These are phyloP conservation scores for Coffea eugenioides DNA, from an alignment of 257 asterid genomes.

Conservation along the genomic window DNA sequence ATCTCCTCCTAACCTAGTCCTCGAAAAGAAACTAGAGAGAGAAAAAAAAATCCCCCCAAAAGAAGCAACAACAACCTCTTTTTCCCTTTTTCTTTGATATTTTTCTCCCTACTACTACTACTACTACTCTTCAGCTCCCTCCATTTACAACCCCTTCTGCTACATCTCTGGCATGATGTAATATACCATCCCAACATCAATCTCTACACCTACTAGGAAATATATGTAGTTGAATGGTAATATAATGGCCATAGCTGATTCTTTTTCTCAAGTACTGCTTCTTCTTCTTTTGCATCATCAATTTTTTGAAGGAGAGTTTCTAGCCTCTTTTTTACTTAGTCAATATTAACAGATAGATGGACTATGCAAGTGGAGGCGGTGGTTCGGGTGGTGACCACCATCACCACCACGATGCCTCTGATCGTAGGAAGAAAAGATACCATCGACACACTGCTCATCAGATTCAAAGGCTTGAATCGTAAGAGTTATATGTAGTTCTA, in stretches of 20 bases:
- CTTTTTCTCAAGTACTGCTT: neutral
- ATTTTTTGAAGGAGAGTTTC: neutral
- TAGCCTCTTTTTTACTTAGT: neutral
- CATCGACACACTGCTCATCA: slow-evolving; percentile 96
- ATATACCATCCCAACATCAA: neutral
- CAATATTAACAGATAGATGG: slow-evolving; percentile 39
- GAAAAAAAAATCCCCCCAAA: neutral
- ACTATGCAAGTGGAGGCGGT: slow-evolving; percentile 48
- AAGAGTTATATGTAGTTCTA: slow-evolving; percentile 5
- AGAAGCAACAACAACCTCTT: neutral
- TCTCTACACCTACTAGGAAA: neutral
- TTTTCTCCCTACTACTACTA: neutral
- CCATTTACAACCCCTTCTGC: neutral
- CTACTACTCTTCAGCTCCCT: neutral
- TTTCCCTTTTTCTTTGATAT: neutral
- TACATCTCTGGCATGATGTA: neutral
- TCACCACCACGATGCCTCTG: slow-evolving; percentile 51
- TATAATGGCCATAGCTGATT: slow-evolving; percentile 21
- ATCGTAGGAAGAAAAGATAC: slow-evolving; percentile 64
- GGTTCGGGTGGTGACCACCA: slow-evolving; percentile 49
- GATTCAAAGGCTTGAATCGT: slow-evolving; percentile 90
- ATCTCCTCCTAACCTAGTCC: neutral
- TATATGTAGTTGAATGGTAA: neutral
- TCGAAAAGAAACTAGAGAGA: too few relatives aligned
- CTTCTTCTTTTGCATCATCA: neutral